Evolutionary conservation across 495 filamentous ascomycete species (phyloP), one percentile per base, ranked within the genome.

Genomic region (Rusavskia elegans): DNA sequence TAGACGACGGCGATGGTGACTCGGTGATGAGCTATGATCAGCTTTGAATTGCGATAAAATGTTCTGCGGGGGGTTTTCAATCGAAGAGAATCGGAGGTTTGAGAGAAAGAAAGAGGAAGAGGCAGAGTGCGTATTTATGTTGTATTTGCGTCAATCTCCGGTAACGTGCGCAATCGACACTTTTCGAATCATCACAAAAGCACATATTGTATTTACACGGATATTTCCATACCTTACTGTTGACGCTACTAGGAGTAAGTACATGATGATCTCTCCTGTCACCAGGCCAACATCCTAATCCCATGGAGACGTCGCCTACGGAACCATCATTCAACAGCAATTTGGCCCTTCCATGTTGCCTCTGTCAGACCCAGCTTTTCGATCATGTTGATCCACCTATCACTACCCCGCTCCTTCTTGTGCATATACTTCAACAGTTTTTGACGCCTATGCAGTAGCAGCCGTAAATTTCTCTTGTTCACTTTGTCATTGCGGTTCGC

Each of bases 361-460:
- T 93, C 87, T 32, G 84, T 86, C 63, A 99, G 64, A 13, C 92
- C 92, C 54, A 99, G 64, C 38, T 73, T 87, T 63, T 82, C 70
- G 53, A 95, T 71, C 69, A 94, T 68, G 68, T 90, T 72, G 66
- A 82, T 76, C 85, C 88, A 99, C 68, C 92, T 74, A 45, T 83
- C 78, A 27, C 90, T 88, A 29, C 93, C 93, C 59, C 87, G 77
- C 65, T 99, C 92, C 75, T 88, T 93, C 63, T 71, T 75, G 66
- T 85, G 76, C 68, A 99, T 68, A 64, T 97, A 97, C 58, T 70
- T 73, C 60, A 97, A 64, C 51, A 94, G 66, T 70, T 88, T 93
- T 68, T 95, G 89, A 61, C 92, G 72, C 68, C 81, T 82, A 66
- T 99, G 92, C 51, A 93, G 82, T 60, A 99, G 70, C 50, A 89